phyloP scores from a whole-genome alignment of 2,329 filamentous ascomycete genomes.

The Fusarium nodosum region DNA sequence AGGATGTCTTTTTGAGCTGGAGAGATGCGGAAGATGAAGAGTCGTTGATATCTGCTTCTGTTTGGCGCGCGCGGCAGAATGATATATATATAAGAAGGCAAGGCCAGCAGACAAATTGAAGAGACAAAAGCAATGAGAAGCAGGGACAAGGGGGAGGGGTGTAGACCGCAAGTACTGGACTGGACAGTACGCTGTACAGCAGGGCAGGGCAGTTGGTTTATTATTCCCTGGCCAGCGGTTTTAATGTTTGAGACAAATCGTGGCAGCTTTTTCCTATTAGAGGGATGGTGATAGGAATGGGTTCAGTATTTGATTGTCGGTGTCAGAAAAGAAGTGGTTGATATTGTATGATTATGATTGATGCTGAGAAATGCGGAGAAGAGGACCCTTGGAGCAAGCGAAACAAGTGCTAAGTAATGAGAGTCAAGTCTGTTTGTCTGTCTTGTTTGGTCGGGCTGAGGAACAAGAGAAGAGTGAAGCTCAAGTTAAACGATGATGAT shows the following conservation, averaged over 20 bases:
- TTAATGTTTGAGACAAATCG: slow-evolving; percentile 23
- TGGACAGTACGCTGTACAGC: neutral
- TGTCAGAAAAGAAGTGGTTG: slow-evolving; percentile 3
- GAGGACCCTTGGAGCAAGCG: slow-evolving; percentile 2
- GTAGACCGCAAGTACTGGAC: slow-evolving; percentile 6
- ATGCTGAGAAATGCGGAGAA: slow-evolving; percentile 29
- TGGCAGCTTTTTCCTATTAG: slow-evolving; percentile 8
- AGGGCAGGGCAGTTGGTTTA: slow-evolving; percentile 10
- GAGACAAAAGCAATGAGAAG: slow-evolving; percentile 30
- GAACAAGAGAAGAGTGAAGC: neutral
- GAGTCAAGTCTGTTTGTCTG: slow-evolving; percentile 1
- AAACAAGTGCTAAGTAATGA: neutral
- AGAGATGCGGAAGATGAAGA: slow-evolving; percentile 3
- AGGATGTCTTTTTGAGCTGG: slow-evolving; percentile 3
- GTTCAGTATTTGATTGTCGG: neutral
- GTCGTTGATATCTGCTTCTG: slow-evolving; percentile 4
- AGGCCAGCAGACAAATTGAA: slow-evolving; percentile 1
- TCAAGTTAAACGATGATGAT: slow-evolving; percentile 1
- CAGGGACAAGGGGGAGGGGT: slow-evolving; percentile 18
- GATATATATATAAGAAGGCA: neutral
- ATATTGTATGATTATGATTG: slow-evolving; percentile 8
- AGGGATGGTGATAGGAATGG: slow-evolving; percentile 7
- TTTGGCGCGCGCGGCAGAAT: slow-evolving; percentile 13
- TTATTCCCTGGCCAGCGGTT: slow-evolving; percentile 13
- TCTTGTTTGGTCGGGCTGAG: neutral